Percentiles rank a stretch among this genome's conserved stretches.
Conservation (phyloP, 192 early-diverging fungal genomes). For the Phycomyces blakesleeanus region DNA sequence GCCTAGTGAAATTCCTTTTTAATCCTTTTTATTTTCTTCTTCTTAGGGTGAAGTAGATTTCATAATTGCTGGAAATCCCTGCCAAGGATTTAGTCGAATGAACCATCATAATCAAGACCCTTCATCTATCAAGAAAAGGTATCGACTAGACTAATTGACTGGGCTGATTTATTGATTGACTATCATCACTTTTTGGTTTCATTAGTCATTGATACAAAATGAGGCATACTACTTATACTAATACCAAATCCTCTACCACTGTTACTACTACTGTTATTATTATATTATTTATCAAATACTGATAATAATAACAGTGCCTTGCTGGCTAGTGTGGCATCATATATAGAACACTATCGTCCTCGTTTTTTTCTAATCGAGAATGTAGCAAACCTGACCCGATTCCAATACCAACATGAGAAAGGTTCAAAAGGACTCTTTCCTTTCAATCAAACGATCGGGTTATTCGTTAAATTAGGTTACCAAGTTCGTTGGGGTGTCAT, state of each 20-base stretch:
- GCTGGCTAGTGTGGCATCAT: slow-evolving; percentile 23
- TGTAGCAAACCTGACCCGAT: slow-evolving; percentile 15
- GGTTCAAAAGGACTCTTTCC: background rate
- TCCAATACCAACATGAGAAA: background rate
- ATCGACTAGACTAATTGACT: too few species aligned
- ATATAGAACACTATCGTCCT: slow-evolving; percentile 25
- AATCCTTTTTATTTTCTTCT: too few species aligned
- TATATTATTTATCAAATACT: background rate
- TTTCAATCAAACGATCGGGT: slow-evolving; percentile 16
- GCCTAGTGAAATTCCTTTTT: too few species aligned
- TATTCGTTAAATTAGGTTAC: slow-evolving; percentile 23
- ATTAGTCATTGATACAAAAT: too few species aligned
- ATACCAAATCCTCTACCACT: too few species aligned
- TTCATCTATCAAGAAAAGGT: background rate
- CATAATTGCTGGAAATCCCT: slow-evolving; percentile 31
- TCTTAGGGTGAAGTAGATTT: slow-evolving; percentile 31
- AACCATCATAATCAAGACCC: slow-evolving; percentile 9
- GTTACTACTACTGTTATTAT: too few species aligned
- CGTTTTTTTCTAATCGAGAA: slow-evolving; percentile 29
- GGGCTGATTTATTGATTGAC: too few species aligned
- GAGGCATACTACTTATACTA: too few species aligned
- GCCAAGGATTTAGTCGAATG: slow-evolving; percentile 27
- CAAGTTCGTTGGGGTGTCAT: slow-evolving; percentile 25
- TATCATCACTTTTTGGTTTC: too few species aligned
- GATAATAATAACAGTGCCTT: slow-evolving; percentile 21